These are phyloP conservation scores for Neurospora sp. DNA, from an alignment of 495 filamentous ascomycete species.

Conservation along the genomic window DNA sequence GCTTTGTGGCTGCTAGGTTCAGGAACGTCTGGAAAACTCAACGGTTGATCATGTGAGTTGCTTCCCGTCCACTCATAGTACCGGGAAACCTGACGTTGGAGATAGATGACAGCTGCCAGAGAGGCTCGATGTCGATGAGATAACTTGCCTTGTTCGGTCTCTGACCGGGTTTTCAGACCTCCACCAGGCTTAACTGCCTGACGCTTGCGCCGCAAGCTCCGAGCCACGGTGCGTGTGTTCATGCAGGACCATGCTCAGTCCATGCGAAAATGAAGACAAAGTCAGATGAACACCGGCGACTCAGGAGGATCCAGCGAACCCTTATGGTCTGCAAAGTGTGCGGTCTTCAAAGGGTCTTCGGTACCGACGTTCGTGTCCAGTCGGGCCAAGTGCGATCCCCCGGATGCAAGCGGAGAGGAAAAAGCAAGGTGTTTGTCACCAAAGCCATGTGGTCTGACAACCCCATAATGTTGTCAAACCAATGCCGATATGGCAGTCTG, in stretches of 20 bases:
- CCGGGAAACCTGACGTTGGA: constrained; percentile 14
- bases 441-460: background rate
- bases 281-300: background rate
- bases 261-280: background rate
- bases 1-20: background rate
- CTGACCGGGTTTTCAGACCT: constrained; percentile 21
- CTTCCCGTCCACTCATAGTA: background rate
- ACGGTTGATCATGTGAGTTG: constrained; percentile 12
- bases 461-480: constrained; percentile 10
- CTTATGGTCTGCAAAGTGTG: background rate
- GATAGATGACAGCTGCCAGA: constrained; percentile 18
- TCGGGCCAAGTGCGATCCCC: background rate
- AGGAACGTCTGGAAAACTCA: constrained; percentile 4
- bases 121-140: constrained; percentile 6
- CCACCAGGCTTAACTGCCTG: constrained; percentile 12
- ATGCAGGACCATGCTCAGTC: background rate
- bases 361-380: background rate
- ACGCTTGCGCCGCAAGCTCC: background rate
- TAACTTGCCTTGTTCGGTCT: constrained; percentile 11
- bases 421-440: background rate
- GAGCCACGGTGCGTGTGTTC: background rate
- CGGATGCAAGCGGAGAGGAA: background rate
- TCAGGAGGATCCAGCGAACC: background rate
- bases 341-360: background rate
- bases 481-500: constrained; percentile 21